Evolutionary conservation across 1,139 yeast genomes (phyloP).

Genomic region (Pichia sp.): DNA sequence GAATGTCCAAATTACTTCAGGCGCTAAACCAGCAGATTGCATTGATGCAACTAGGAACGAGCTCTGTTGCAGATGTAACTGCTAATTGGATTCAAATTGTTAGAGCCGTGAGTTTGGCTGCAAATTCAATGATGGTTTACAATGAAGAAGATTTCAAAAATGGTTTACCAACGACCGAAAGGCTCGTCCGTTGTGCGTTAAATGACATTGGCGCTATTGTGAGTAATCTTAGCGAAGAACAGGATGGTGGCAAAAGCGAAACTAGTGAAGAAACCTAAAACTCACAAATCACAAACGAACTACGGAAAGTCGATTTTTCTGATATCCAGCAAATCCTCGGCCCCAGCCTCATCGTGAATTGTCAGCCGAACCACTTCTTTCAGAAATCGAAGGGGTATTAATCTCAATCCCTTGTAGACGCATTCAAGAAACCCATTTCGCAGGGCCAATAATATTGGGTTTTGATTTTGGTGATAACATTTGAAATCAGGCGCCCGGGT

Average conservation of each 20-base stretch:
- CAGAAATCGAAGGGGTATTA: too few species aligned
- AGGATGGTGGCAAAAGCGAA: neutral
- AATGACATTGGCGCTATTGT: slow-evolving; percentile 15
- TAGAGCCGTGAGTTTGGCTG: slow-evolving; percentile 62
- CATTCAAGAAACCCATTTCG: too few species aligned
- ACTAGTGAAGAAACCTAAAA: neutral
- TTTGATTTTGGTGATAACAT: too few species aligned
- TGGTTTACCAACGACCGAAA: slow-evolving; percentile 51
- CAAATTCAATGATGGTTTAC: slow-evolving; percentile 46
- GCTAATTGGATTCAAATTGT: slow-evolving; percentile 70
- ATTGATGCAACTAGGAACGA: slow-evolving; percentile 11
- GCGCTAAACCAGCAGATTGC: slow-evolving; percentile 4
- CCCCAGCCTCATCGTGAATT: too few species aligned
- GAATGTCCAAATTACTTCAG: slow-evolving; percentile 3
- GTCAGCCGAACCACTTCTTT: too few species aligned
- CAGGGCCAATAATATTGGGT: too few species aligned
- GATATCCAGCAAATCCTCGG: too few species aligned
- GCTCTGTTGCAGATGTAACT: slow-evolving; percentile 47
- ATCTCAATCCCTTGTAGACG: too few species aligned
- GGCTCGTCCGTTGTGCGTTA: slow-evolving; percentile 55
- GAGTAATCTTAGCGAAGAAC: neutral
- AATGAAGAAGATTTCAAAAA: slow-evolving; percentile 43
- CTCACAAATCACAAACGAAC: neutral
- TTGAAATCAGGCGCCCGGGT: too few species aligned
- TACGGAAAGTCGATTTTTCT: too few species aligned